Evolutionary conservation across 2,329 filamentous ascomycete genomes (phyloP), one percentile per base, ranked within the genome.

Genomic region (Escovopsis sp.): DNA sequence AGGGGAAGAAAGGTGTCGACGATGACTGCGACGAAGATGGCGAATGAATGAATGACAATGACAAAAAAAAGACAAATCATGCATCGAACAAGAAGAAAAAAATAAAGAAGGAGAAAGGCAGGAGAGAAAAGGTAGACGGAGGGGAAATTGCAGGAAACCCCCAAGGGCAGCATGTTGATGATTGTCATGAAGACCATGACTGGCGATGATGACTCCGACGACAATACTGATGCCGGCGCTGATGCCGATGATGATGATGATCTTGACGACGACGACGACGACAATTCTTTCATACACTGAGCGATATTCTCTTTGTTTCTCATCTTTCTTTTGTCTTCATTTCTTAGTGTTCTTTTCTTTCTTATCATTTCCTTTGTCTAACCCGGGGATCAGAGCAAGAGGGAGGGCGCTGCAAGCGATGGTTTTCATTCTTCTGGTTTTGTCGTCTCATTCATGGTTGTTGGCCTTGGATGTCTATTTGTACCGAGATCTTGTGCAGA

Each of bases 401-500:
- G 29, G 16, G 31, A 34, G 27, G 15, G n/a, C n/a, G n/a, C n/a
- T n/a, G n/a, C n/a, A n/a, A n/a, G n/a, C n/a, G n/a, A n/a, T n/a
- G 19, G 19, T 21, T 21, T 38, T 35, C 42, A 31, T n/a, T n/a
- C n/a, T n/a, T n/a, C n/a, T n/a, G n/a, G n/a, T n/a, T n/a, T n/a
- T n/a, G n/a, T n/a, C n/a, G n/a, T n/a, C n/a, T n/a, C n/a, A n/a
- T n/a, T n/a, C n/a, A n/a, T n/a, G n/a, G 34, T 48, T 39, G 48
- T 16, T 14, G 28, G 43, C 45, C 44, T 38, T 47, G 35, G 39
- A 42, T 38, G 40, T 41, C 46, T 39, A 55, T 43, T 44, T 48
- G 40, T 19, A 54, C 51, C 27, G 46, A 51, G 17, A 54, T 49
- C 43, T 57, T 57, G 37, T 52, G 52, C 19, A 51, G 49, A 23